These are phyloP conservation scores for Melanogaster broomeanus DNA, from an alignment of 768 basidiomycete genomes.

Conservation along the genomic window DNA sequence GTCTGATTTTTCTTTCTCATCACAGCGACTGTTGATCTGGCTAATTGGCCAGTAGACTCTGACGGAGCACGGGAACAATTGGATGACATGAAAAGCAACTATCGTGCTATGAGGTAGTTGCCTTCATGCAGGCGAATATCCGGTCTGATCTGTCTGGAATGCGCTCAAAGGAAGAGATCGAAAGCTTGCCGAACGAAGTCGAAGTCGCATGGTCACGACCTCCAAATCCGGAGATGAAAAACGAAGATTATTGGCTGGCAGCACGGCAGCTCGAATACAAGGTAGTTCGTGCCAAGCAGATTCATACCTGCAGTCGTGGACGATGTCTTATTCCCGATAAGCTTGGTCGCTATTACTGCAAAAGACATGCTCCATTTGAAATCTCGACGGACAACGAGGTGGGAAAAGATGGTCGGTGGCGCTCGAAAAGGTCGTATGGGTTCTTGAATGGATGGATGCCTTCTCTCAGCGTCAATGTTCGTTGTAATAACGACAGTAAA, in stretches of 20 bases:
- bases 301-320: background rate
- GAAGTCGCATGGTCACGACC: constrained; percentile 37
- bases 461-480: too few relatives aligned
- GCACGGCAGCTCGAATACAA: background rate
- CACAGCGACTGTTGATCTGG: too few relatives aligned
- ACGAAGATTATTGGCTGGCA: background rate
- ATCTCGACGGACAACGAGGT: background rate
- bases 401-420: background rate
- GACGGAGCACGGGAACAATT: too few relatives aligned
- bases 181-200: constrained; percentile 20
- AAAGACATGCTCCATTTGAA: background rate
- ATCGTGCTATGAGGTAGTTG: too few relatives aligned
- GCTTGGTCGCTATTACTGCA: background rate
- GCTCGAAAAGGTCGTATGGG: background rate
- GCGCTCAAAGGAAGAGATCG: constrained; percentile 20
- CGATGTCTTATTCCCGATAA: background rate
- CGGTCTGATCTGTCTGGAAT: constrained; percentile 30
- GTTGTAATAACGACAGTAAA: too few relatives aligned
- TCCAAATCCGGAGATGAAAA: constrained; percentile 26
- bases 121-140: constrained; percentile 34
- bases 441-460: constrained; percentile 24
- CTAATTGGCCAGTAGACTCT: too few relatives aligned
- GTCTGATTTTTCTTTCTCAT: too few relatives aligned
- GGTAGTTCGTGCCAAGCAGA: background rate
- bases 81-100: too few relatives aligned